Evolutionary conservation across 495 filamentous ascomycete genomes (phyloP).

Genomic region (Echria macrotheca): DNA sequence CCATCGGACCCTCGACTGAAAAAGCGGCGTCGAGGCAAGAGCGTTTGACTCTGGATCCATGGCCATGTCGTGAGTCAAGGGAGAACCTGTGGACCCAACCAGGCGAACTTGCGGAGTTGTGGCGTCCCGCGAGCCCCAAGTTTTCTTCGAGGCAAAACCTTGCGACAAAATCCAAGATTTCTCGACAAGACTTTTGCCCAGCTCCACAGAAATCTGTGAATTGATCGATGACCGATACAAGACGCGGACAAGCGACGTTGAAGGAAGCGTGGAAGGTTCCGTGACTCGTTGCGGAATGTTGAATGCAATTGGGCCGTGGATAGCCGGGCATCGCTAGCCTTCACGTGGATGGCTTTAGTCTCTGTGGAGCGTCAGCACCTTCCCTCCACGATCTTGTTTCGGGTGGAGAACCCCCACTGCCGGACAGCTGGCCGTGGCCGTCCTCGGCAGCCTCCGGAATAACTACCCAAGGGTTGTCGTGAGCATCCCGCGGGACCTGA

Average conservation of each 20-base stretch:
- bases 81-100: background rate
- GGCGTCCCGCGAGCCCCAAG: background rate
- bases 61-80: conserved; percentile 3
- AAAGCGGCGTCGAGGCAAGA: background rate
- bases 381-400: background rate
- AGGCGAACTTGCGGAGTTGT: conserved; percentile 3
- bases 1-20: background rate
- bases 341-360: background rate
- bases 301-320: conserved; percentile 20
- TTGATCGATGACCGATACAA: background rate
- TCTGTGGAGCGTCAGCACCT: conserved; percentile 1
- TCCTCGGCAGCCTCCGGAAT: too few relatives aligned
- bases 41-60: background rate
- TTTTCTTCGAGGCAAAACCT: too few relatives aligned
- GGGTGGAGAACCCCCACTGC: background rate
- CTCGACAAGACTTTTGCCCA: too few relatives aligned
- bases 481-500: too few relatives aligned
- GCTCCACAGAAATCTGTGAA: too few relatives aligned
- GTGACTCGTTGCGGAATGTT: conserved; percentile 10
- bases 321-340: conserved; percentile 13
- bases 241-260: conserved; percentile 9
- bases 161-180: too few relatives aligned
- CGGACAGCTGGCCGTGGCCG: background rate
- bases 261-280: conserved; percentile 5
- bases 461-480: too few relatives aligned